These are phyloP conservation scores for Rhytidiadelphus loreus DNA, from an alignment of 225 moss, liverwort and hornwort species.

Conservation along the genomic window DNA sequence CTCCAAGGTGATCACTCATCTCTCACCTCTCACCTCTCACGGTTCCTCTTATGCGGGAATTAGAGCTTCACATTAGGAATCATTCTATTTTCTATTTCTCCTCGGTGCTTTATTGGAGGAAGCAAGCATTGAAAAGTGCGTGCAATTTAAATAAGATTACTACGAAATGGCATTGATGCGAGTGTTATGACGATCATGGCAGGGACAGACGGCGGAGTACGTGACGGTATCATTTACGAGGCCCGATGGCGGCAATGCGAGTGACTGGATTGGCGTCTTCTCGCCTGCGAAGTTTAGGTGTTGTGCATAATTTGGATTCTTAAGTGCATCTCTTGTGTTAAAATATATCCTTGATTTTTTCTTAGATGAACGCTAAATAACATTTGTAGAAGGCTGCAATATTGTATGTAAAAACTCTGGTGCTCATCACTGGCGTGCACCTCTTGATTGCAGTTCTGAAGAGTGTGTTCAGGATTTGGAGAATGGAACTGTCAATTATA, in stretches of 20 bases:
- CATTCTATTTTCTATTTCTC: not conserved
- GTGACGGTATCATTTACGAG: constrained; percentile 37
- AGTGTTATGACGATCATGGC: not conserved
- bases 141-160: not conserved
- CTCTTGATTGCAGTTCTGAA: not conserved
- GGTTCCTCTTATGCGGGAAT: not conserved
- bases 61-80: not conserved
- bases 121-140: not conserved
- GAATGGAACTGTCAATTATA: constrained; percentile 11
- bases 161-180: not conserved
- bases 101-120: not conserved
- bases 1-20: constrained; percentile 8
- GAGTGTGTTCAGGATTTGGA: constrained; percentile 22
- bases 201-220: constrained; percentile 25
- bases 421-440: not conserved
- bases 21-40: not conserved
- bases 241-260: constrained; percentile 24
- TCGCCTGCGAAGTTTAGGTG: constrained; percentile 61
- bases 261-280: constrained; percentile 67
- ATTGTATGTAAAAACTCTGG: not conserved
- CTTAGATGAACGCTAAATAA: not conserved
- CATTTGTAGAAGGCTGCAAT: not conserved
- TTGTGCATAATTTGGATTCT: not conserved
- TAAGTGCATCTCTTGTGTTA: not conserved
- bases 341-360: not conserved